Evolutionary conservation across 129 eudicot genomes (phyloP), one percentile per base, ranked within the genome.

Genomic region (Apium graveolens): DNA sequence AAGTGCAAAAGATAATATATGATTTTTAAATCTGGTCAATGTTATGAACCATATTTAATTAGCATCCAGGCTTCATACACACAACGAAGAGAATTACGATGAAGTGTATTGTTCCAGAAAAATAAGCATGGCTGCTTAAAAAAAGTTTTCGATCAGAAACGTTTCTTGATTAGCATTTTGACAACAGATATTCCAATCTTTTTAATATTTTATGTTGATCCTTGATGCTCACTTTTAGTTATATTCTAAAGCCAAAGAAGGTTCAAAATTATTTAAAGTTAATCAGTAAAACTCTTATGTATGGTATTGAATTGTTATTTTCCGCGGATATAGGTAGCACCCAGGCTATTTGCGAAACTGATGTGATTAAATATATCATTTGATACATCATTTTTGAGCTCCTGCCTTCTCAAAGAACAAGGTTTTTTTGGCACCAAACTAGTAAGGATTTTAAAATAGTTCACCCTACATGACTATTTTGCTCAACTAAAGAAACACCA

Each of bases 41-140:
- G 14, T 70, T 60, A 5, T 37, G 20, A 57, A 41, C 48, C 37
- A 48, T 45, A 10, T 74, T 57, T 69, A n/a, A n/a, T 45, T 66
- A 24, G 39, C 80, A 68, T 76, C 73, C 77, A 84, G 92, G 77
- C 29, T 53, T 60, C 80, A 41, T 34, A 39, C 51, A 17, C 87
- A 82, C 71, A 84, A 86, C 29, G 78, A 82, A 39, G 82, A 80
- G 29, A 87, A 81, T 27, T 65, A 72, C 37, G 88, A 78, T 76
- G 97, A 94, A 85, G 83, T 95, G 82, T 97, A 95, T 84, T 95
- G 97, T 78, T 91, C 98, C 63, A 87, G 98, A 84, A 92, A 91
- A 82, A 91, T 97, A 84, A 91, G 98, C 72, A 82, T 97, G 79
- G 88, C 91, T 26, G 98, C 97, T 53, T 86, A 95, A 87, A 86